Conservation (phyloP, 192 early-diverging fungal species). For the Pilaira anomala region DNA sequence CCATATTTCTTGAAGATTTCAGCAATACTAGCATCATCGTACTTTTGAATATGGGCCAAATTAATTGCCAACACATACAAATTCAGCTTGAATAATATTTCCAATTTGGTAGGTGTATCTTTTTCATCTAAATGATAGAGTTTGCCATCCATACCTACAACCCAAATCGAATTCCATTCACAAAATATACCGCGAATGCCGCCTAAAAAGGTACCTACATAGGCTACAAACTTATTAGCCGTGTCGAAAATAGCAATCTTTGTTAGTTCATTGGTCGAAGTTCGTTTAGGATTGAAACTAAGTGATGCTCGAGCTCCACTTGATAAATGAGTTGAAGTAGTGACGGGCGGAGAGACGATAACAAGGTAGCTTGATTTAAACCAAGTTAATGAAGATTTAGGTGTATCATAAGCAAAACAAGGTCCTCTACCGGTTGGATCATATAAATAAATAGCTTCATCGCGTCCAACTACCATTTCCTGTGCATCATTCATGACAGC, state of each 20-base stretch:
- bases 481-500: conserved; percentile 69
- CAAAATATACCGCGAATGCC: conserved; percentile 69
- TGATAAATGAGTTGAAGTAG: conserved; percentile 33
- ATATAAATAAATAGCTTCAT: conserved; percentile 92
- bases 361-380: conserved; percentile 71
- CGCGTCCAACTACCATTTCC: conserved; percentile 82
- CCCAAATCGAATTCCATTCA: conserved; percentile 91
- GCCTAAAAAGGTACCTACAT: conserved; percentile 69
- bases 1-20: conserved; percentile 94
- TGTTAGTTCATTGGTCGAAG: conserved; percentile 44
- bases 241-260: conserved; percentile 85
- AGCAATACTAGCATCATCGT: conserved; percentile 77
- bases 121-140: conserved; percentile 83
- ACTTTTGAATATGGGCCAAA: conserved; percentile 77
- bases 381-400: conserved; percentile 66
- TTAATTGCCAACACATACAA: conserved; percentile 80
- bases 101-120: conserved; percentile 82
- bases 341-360: conserved; percentile 60
- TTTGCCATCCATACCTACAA: conserved; percentile 76
- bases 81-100: conserved; percentile 87
- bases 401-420: conserved; percentile 85
- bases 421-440: conserved; percentile 86
- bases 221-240: conserved; percentile 89
- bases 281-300: conserved; percentile 12
- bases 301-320: conserved; percentile 29